Conservation (phyloP, 768 basidiomycete genomes). For the Daedaleopsis sinensis region DNA sequence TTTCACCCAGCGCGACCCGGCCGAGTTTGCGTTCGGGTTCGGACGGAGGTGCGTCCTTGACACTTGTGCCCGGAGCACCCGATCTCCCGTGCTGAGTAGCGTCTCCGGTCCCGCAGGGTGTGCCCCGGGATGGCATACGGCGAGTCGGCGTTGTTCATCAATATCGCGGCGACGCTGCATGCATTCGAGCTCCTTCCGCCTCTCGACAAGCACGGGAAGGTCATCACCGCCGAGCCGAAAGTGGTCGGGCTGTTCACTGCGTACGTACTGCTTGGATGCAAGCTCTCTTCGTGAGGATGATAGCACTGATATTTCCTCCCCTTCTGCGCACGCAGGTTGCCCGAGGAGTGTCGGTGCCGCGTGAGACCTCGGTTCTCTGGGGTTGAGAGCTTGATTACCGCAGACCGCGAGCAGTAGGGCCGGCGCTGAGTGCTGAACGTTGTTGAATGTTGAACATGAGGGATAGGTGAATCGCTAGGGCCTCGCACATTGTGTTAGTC, state of each 20-base stretch:
- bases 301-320: too few relatives aligned
- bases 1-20: constrained; percentile 5
- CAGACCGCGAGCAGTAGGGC: too few relatives aligned
- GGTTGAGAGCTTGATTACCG: too few relatives aligned
- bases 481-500: too few relatives aligned
- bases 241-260: neutral
- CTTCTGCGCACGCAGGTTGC: too few relatives aligned
- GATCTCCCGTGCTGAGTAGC: neutral
- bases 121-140: constrained; percentile 12
- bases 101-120: neutral
- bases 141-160: constrained; percentile 9
- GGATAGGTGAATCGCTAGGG: too few relatives aligned
- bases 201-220: constrained; percentile 4
- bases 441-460: too few relatives aligned
- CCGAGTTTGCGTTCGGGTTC: constrained; percentile 12
- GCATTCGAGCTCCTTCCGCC: constrained; percentile 1
- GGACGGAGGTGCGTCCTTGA: constrained; percentile 14
- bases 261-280: neutral
- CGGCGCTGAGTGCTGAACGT: too few relatives aligned
- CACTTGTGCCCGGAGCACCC: neutral
- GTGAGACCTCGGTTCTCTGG: too few relatives aligned
- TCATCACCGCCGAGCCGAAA: neutral
- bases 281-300: too few relatives aligned
- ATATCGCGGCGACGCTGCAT: constrained; percentile 9
- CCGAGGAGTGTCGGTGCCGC: too few relatives aligned